phyloP scores from a whole-genome alignment of 83 land plant species.

The Diphasiastrum complanatum region DNA sequence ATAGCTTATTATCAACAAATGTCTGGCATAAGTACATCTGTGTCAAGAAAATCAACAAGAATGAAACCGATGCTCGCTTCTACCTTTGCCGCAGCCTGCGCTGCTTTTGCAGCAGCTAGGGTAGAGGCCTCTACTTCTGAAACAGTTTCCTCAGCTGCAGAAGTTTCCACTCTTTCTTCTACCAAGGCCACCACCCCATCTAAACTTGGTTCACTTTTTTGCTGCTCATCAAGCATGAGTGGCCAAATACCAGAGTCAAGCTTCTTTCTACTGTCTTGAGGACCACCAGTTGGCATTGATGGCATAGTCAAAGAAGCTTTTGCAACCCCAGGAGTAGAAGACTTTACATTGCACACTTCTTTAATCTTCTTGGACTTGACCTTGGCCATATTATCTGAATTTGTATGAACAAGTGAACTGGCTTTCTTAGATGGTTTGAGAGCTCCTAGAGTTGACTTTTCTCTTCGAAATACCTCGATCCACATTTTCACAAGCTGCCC shows the following conservation, averaged over 20 bases:
- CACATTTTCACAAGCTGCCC: conserved; percentile 85
- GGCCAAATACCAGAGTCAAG: background rate
- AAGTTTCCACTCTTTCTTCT: too few relatives aligned
- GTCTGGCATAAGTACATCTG: too few relatives aligned
- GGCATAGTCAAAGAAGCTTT: too few relatives aligned
- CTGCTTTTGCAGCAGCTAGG: conserved; percentile 78
- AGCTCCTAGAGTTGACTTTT: conserved; percentile 47
- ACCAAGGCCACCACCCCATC: conserved; percentile 12
- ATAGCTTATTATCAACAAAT: too few relatives aligned
- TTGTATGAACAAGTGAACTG: background rate
- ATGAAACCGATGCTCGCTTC: conserved; percentile 70
- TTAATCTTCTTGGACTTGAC: conserved; percentile 29
- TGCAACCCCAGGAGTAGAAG: too few relatives aligned
- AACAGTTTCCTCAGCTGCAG: conserved; percentile 11
- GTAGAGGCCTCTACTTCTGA: conserved; percentile 75
- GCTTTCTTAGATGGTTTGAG: background rate
- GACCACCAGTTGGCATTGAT: conserved; percentile 13
- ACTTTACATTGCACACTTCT: conserved; percentile 26
- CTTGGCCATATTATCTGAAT: conserved; percentile 29
- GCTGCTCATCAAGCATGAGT: conserved; percentile 8
- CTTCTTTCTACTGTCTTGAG: background rate
- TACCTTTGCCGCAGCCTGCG: conserved; percentile 78
- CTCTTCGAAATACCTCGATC: conserved; percentile 90
- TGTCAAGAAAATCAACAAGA: too few relatives aligned
- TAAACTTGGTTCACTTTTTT: conserved; percentile 25